phyloP scores from a whole-genome alignment of 2,329 filamentous ascomycete genomes.

The Arthrobotrys conoides region DNA sequence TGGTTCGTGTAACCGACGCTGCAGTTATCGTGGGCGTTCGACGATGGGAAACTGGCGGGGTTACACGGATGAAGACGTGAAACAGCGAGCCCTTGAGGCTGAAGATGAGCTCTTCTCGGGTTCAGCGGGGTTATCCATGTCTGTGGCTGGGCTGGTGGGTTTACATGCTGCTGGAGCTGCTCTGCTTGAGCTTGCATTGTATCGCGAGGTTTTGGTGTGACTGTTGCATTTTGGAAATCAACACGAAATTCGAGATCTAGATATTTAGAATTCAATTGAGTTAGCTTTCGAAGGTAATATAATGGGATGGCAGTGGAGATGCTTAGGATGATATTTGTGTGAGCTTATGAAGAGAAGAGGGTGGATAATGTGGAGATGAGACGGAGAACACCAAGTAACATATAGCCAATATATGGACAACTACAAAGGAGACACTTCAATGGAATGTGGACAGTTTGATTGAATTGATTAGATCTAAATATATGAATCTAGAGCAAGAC shows the following conservation, averaged over 20 bases:
- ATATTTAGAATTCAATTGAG: no score
- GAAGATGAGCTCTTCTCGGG: not conserved
- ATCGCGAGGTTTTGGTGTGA: not conserved
- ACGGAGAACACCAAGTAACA: no score
- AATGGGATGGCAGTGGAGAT: no score
- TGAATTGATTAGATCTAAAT: not conserved
- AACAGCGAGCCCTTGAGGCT: not conserved
- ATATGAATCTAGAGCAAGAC: not conserved
- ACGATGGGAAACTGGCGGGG: constrained; percentile 6
- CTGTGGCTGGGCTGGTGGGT: not conserved
- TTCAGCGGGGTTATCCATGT: not conserved
- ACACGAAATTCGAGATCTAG: not conserved
- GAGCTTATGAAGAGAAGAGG: not conserved
- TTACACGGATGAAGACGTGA: constrained; percentile 10
- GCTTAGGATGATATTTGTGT: not conserved
- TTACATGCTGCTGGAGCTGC: not conserved
- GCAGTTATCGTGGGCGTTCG: constrained; percentile 3
- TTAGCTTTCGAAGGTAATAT: not conserved
- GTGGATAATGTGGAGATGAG: no score
- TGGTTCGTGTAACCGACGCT: constrained; percentile 26
- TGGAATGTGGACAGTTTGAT: no score
- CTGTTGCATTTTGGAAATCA: constrained; percentile 7
- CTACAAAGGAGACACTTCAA: no score
- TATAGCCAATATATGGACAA: no score
- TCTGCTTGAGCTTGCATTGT: not conserved